These are phyloP conservation scores for Monosporozyma unispora DNA, from an alignment of 805 yeast species.

Conservation along the genomic window DNA sequence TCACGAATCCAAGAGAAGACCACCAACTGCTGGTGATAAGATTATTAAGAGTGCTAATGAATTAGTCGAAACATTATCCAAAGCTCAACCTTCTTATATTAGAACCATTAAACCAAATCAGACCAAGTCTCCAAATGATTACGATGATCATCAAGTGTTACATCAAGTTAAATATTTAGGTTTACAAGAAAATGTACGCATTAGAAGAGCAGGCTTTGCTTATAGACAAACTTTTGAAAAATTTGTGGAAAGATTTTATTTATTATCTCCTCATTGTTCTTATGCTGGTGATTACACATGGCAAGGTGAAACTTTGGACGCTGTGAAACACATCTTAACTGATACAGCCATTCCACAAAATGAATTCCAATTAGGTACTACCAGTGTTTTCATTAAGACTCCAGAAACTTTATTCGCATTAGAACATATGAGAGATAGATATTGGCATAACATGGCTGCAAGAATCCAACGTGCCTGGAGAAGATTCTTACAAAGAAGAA, in stretches of 20 bases:
- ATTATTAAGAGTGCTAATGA: slow-evolving; percentile 87
- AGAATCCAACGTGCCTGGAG: slow-evolving; percentile 97
- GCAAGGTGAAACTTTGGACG: slow-evolving; percentile 50
- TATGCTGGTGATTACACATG: slow-evolving; percentile 78
- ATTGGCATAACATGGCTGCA: slow-evolving; percentile 98
- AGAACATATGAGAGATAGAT: slow-evolving; percentile 92
- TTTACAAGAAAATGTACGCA: slow-evolving; percentile 91
- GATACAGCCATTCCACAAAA: slow-evolving; percentile 62
- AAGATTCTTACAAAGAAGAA: slow-evolving; percentile 66
- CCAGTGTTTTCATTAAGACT: slow-evolving; percentile 89
- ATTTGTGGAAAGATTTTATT: slow-evolving; percentile 87
- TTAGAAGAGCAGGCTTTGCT: slow-evolving; percentile 97
- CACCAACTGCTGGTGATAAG: slow-evolving; percentile 94
- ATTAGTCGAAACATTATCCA: slow-evolving; percentile 78
- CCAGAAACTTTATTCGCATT: slow-evolving; percentile 94
- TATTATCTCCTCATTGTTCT: slow-evolving; percentile 80
- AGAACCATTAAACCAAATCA: slow-evolving; percentile 97
- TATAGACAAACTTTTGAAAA: slow-evolving; percentile 94
- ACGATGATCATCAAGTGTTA: slow-evolving; percentile 78
- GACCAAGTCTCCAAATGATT: slow-evolving; percentile 81
- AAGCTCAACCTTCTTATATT: slow-evolving; percentile 90
- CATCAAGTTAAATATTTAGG: slow-evolving; percentile 96
- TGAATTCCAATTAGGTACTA: slow-evolving; percentile 86
- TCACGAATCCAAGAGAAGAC: slow-evolving; percentile 65
- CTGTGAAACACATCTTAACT: slow-evolving; percentile 42